Conservation (phyloP, 768 basidiomycete species). For the Phlebiopsis gigantea region DNA sequence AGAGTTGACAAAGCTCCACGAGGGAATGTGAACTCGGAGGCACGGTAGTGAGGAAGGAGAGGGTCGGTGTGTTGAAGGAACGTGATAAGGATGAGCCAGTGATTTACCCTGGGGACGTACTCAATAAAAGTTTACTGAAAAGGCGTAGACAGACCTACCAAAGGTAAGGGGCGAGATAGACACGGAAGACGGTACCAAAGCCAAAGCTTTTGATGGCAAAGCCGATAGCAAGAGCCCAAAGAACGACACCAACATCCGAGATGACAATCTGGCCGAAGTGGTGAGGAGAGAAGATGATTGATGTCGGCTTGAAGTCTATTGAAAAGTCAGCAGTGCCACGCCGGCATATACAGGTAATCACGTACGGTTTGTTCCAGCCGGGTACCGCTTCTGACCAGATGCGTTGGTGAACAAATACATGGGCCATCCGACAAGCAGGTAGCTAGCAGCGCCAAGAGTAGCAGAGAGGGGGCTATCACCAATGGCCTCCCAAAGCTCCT, state of each 20-base stretch:
- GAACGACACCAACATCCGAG: conserved; percentile 76
- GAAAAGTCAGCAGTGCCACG: neutral
- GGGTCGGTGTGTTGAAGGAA: conserved; percentile 99
- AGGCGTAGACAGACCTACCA: conserved; percentile 38
- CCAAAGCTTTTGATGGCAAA: conserved; percentile 56
- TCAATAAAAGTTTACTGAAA: neutral
- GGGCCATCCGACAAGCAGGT: conserved; percentile 80
- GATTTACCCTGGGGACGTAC: conserved; percentile 58
- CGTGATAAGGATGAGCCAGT: conserved; percentile 95
- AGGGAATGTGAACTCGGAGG: conserved; percentile 84
- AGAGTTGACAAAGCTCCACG: conserved; percentile 92
- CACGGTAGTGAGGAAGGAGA: conserved; percentile 88
- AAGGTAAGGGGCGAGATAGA: conserved; percentile 87
- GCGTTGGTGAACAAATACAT: conserved; percentile 79
- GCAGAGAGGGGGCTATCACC: conserved; percentile 87
- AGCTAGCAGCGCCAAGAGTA: conserved; percentile 43
- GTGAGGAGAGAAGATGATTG: conserved; percentile 80
- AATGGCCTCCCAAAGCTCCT: conserved; percentile 78
- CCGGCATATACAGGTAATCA: conserved; percentile 8
- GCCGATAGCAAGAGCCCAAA: conserved; percentile 63
- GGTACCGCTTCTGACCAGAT: conserved; percentile 82
- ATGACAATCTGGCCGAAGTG: conserved; percentile 72
- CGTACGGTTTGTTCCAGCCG: conserved; percentile 73
- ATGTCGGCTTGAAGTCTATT: conserved; percentile 69
- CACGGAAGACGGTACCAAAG: conserved; percentile 65